Evolutionary conservation across 768 basidiomycete species (phyloP), one percentile per base, ranked within the genome.

Genomic region (Rhodotorula paludigena): DNA sequence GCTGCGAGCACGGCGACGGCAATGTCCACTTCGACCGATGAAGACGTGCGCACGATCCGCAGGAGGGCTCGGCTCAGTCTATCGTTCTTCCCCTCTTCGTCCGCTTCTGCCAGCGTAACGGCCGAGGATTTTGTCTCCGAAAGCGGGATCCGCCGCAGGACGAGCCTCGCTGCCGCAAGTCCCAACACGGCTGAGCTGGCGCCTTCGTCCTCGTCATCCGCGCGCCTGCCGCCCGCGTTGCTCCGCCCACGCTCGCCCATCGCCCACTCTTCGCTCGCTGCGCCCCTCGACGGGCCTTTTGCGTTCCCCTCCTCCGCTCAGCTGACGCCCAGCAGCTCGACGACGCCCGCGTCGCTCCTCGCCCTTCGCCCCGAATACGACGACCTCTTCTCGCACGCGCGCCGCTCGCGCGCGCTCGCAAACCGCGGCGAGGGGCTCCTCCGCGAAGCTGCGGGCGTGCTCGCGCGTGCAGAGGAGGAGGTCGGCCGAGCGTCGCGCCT

Each of bases 401-500:
- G 18, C 1, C 32, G 28, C 5, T 59, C 57, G 20, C n/a, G 5
- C 10, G 45, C 21, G 2, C 39, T 70, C 4, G 32, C 65, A 7
- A 6, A n/a, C 2, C 36, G 48, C 1, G 58, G 56, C 5, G 53
- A 66, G 18, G 35, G 28, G 0, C 38, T 71, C 21, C 44, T 71
- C 0, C 35, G 61, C 10, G 53, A 60, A 18, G 69, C 65, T 23
- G 65, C 52, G 20, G 55, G 56, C 14, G n/a, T 60, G 5, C 36
- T 71, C 14, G 38, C 33, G 12, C 36, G 41, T 14, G 64, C 69
- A 1, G 69, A 70, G 23, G 64, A 53, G 36, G 48, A 33, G 11
- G 38, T 61, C 20, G 12, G 45, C 18, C 41, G 42, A 10, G 55
- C 55, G 12, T 23, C 35, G 15, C 11, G 23, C 30, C 25, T 47